Evolutionary conservation across 1,284 basidiomycete species (phyloP).

Genomic region (Tilletia walkeri): DNA sequence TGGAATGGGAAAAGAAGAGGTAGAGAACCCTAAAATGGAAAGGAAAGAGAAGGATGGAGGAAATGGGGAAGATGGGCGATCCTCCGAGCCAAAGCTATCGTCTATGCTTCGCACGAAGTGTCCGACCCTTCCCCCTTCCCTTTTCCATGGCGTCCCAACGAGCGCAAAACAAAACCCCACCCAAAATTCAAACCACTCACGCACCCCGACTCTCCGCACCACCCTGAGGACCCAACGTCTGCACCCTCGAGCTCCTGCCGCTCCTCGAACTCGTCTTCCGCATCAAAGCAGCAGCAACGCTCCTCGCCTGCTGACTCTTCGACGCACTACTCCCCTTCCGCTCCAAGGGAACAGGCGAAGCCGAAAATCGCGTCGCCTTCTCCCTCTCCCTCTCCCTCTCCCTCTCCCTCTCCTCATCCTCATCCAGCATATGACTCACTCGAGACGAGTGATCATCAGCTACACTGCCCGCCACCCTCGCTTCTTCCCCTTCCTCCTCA

Average conservation of each 20-base stretch:
- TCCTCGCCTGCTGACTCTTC: neutral
- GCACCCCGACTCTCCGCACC: too few species aligned
- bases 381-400: neutral
- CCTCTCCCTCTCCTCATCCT: slow-evolving; percentile 13
- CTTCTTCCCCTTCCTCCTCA: neutral
- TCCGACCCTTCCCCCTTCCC: too few species aligned
- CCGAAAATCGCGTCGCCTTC: neutral
- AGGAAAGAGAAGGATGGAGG: neutral
- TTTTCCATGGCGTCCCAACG: too few species aligned
- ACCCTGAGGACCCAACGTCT: too few species aligned
- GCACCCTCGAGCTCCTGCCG: neutral
- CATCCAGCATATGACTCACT: slow-evolving; percentile 2
- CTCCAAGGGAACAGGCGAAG: neutral
- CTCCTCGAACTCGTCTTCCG: slow-evolving; percentile 4
- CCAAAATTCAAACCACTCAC: too few species aligned
- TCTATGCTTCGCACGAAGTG: too few species aligned
- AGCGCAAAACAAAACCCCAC: too few species aligned
- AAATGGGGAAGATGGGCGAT: neutral
- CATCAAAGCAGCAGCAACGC: slow-evolving; percentile 3
- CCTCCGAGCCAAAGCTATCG: too few species aligned
- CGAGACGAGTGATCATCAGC: neutral
- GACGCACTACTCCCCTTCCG: neutral
- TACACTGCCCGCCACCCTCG: too few species aligned
- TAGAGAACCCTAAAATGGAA: too few species aligned
- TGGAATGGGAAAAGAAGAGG: too few species aligned